A percentile compares a stretch with the other conserved stretches of the same genome.
phyloP scores from a whole-genome alignment of 2,329 filamentous ascomycete genomes.

The Fusarium penzigii region DNA sequence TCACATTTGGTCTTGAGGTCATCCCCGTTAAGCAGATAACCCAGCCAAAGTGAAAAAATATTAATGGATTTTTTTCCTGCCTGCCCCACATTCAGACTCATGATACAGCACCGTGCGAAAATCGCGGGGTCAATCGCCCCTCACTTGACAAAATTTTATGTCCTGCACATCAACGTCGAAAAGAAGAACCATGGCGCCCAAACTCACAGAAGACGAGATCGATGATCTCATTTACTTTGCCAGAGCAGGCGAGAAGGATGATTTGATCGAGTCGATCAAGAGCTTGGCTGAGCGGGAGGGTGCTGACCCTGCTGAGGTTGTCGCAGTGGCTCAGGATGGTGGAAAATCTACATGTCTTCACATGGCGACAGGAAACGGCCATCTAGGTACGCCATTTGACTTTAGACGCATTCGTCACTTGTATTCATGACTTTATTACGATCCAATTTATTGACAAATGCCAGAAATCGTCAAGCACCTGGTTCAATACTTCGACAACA shows the following conservation, averaged over 20 bases:
- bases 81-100: constrained; percentile 24
- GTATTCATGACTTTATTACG: fast-evolving
- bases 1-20: no score
- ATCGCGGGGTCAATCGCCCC: constrained; percentile 44
- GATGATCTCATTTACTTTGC: constrained; percentile 91
- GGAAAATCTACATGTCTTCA: constrained; percentile 82
- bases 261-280: constrained; percentile 62
- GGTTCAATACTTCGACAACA: constrained; percentile 43
- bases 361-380: constrained; percentile 90
- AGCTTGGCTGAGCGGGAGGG: constrained; percentile 63
- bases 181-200: constrained; percentile 45
- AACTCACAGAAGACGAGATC: constrained; percentile 74
- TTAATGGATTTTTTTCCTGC: neutral
- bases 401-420: fast-evolving
- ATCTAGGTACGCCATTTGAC: constrained; percentile 60
- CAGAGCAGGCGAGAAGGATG: constrained; percentile 72
- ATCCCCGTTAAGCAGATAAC: no score
- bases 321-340: constrained; percentile 71
- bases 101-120: constrained; percentile 36
- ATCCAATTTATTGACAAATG: constrained; percentile 3
- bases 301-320: constrained; percentile 60
- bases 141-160: constrained; percentile 38
- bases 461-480: constrained; percentile 48
- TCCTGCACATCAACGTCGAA: constrained; percentile 12
- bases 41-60: neutral